Base-by-base conservation (phyloP, 352 stramenopile genomes). In the Saprolegnia diclina region DNA sequence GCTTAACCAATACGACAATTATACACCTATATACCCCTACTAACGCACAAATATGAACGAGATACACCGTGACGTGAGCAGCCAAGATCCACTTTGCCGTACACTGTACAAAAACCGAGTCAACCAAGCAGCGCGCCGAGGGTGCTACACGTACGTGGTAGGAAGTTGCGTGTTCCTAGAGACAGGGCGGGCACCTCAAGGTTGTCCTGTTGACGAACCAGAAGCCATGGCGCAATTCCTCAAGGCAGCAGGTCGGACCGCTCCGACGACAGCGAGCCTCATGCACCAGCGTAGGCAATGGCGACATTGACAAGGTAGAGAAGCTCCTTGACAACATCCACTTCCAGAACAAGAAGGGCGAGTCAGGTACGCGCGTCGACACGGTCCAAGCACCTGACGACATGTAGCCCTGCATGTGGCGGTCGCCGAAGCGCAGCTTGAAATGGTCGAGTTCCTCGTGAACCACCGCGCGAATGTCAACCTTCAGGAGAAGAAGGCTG, bases 311-410 rank as follows among this genome's bases (percentile, higher is more conserved):
- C 52, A 88, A 85, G 72, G 82, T 90, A 26, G 81, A 79, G 56
- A 78, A 87, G 69, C 63, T 92, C 32, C 77, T 81, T 50, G 81
- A 79, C 35, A 76, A 90, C 55, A 90, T 82, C 81, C 77, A 72
- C 63, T 81, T 79, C 64, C 82, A 92, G 74, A 92, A 92, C 76
- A 92, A 92, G 72, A 92, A 90, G 76, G 84, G 84, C 57, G 82
- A 90, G 61, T 89, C 82, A 3, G 84, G 84, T 92, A 72, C 35
- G 72, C 45, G 19, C 19, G 1, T 57, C n/a, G 13, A 22, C 38
- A 9, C 52, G 11, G 67, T 38, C 18, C 10, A 65, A 14, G 5
- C 35, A 52, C 19, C 10, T 6, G 37, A 44, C 14, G 11, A 21
- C 45, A 14, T 9, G 16, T 63, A 92, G 84, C 78, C 10, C 76